Evolutionary conservation across 1,284 basidiomycete genomes (phyloP).

Genomic region (Kalmanozyma brasiliensis): DNA sequence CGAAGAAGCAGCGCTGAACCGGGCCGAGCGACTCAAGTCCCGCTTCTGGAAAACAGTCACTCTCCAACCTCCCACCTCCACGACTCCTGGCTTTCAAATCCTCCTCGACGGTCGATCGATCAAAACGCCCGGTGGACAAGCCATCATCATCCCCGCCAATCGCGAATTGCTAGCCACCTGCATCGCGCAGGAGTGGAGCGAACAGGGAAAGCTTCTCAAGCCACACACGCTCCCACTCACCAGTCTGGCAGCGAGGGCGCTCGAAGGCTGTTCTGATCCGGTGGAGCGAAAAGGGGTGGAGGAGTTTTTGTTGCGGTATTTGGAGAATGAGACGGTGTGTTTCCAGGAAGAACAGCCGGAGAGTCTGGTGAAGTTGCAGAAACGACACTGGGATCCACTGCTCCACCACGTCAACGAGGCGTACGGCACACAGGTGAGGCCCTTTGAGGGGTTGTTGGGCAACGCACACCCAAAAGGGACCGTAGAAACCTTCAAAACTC

Average conservation of each 20-base stretch:
- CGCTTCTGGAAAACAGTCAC: conserved; percentile 60
- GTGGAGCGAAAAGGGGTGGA: conserved; percentile 76
- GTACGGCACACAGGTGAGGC: conserved; percentile 69
- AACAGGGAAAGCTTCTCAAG: conserved; percentile 85
- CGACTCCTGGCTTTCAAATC: conserved; percentile 72
- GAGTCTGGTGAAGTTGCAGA: conserved; percentile 81
- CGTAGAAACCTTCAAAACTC: conserved; percentile 18
- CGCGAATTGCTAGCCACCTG: conserved; percentile 82
- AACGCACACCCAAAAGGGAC: conserved; percentile 36
- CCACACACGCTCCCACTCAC: conserved; percentile 92
- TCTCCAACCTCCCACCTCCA: conserved; percentile 14
- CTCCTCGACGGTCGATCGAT: conserved; percentile 85
- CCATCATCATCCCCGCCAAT: conserved; percentile 77
- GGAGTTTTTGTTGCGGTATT: conserved; percentile 81
- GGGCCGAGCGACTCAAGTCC: conserved; percentile 43
- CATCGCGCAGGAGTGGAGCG: conserved; percentile 95
- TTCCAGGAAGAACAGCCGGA: conserved; percentile 84
- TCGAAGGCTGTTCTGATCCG: conserved; percentile 79
- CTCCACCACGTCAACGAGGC: conserved; percentile 82
- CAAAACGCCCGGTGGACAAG: conserved; percentile 85
- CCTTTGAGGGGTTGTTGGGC: conserved; percentile 46
- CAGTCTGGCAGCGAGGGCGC: conserved; percentile 82
- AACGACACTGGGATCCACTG: conserved; percentile 89
- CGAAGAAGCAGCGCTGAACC: conserved; percentile 31
- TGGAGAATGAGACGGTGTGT: conserved; percentile 95